Conservation (phyloP, 2,329 filamentous ascomycete species). For the Rugonectria rugulosa region DNA sequence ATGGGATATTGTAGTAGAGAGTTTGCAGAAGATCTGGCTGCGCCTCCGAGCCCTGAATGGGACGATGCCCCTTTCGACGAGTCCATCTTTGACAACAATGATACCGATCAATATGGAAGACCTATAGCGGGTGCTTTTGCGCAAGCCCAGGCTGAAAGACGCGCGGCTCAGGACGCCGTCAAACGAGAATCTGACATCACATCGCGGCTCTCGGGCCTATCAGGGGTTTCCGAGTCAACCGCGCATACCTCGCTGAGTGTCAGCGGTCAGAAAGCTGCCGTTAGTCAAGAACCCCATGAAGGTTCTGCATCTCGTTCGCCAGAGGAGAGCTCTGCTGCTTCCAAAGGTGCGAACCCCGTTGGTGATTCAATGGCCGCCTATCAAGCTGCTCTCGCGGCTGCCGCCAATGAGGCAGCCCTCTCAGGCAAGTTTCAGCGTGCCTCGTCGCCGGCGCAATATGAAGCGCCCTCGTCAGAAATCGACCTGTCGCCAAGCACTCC, state of each 20-base stretch:
- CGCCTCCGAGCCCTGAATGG: constrained; percentile 45
- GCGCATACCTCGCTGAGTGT: constrained; percentile 60
- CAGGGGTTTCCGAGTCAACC: constrained; percentile 56
- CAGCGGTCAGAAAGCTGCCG: constrained; percentile 25
- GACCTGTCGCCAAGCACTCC: constrained; percentile 23
- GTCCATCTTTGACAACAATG: constrained; percentile 74
- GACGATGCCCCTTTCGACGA: constrained; percentile 72
- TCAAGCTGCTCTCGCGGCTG: constrained; percentile 84
- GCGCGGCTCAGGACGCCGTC: constrained; percentile 40
- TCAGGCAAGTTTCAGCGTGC: constrained; percentile 78
- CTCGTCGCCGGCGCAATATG: constrained; percentile 50
- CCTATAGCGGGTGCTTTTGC: constrained; percentile 67
- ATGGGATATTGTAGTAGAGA: constrained; percentile 53
- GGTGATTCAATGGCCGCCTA: constrained; percentile 65
- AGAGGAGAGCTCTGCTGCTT: constrained; percentile 16
- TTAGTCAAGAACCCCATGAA: constrained; percentile 17
- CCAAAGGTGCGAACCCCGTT: constrained; percentile 17
- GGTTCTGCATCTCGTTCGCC: constrained; percentile 16
- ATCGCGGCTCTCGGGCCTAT: constrained; percentile 53
- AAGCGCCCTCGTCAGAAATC: constrained; percentile 22
- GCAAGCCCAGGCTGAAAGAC: constrained; percentile 56
- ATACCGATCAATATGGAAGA: constrained; percentile 68
- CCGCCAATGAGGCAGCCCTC: constrained; percentile 77
- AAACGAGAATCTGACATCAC: constrained; percentile 57
- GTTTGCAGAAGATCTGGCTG: constrained; percentile 56